Evolutionary conservation across 2,329 filamentous ascomycete genomes (phyloP), one percentile per base, ranked within the genome.

Genomic region (Microcyclospora tardicrescens): DNA sequence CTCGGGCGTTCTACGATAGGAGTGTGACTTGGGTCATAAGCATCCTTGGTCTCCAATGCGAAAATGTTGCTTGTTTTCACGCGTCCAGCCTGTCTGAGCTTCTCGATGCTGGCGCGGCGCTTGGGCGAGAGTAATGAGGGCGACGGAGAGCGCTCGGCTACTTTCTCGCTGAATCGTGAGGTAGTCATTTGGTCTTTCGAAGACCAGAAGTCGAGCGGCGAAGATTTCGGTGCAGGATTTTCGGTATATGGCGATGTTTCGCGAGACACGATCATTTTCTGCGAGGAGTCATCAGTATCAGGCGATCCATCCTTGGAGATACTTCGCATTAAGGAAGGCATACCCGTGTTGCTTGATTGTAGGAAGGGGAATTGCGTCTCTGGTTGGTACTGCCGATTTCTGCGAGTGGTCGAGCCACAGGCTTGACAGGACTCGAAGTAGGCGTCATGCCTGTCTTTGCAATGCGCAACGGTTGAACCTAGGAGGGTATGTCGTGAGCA

Each of bases 1-100:
- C 83, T 77, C 29, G 87, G 85, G 46, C 86, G 77, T 64, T 96
- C 84, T 44, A 93, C 73, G 42, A 83, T 71, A 34, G 82, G 81
- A 39, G 86, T 64, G 48, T 77, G 75, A 40, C 80, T 73, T 19
- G 87, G 85, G 60, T 95, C 85, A 68, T 95, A 95, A 66, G 93
- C 83, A 60, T 86, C 77, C 64, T 87, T 87, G 57, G 86, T 81
- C 64, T 95, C 87, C 39, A 87, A 81, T 32, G 85, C 86, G 59
- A 94, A 84, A 71, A 96, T 95, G 65, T 81, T 93, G 72, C 89
- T 95, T 67, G 94, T 96, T 72, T 89, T 94, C 54, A 98, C 91
- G 43, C 91, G 82, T 39, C 89, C 94, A 27, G 86, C 87, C 59
- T 81, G 84, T 66, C 95, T 93, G 43, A 98, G 72, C 56, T 87